A percentile compares a stretch with the other conserved stretches of the same genome.
These are phyloP conservation scores for Pichia terricola DNA, from an alignment of 1,139 yeast species.

Conservation along the genomic window DNA sequence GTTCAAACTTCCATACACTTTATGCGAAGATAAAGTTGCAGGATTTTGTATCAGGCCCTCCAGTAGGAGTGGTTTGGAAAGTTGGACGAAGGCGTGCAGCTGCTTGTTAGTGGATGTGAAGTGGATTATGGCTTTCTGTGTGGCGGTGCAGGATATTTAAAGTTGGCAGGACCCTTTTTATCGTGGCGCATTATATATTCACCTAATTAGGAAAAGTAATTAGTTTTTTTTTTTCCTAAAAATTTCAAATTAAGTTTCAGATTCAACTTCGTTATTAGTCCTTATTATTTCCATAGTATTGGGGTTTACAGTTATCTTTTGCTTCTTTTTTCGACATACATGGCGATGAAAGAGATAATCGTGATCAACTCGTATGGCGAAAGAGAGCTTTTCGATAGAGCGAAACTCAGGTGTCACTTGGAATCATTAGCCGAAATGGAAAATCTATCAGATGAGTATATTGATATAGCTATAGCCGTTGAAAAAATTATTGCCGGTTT, in stretches of 20 bases:
- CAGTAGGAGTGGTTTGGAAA: conserved; percentile 52
- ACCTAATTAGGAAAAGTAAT: no score
- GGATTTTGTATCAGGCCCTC: conserved; percentile 67
- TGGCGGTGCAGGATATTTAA: conserved; percentile 15
- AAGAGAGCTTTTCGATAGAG: conserved; percentile 8
- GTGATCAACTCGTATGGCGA: not conserved
- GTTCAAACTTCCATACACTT: conserved; percentile 65
- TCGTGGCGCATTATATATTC: no score
- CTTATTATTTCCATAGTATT: no score
- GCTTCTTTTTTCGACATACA: no score
- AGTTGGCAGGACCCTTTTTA: no score
- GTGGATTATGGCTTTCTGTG: conserved; percentile 39
- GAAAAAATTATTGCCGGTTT: conserved; percentile 21
- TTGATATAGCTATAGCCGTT: conserved; percentile 15
- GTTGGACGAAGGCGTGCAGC: conserved; percentile 89
- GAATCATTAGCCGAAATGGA: conserved; percentile 4
- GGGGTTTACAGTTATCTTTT: no score
- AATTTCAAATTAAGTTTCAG: no score
- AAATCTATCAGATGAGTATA: conserved; percentile 11
- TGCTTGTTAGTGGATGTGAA: conserved; percentile 34
- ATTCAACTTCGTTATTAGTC: no score
- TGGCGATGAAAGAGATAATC: not conserved
- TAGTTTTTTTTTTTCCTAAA: no score
- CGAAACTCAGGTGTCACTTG: conserved; percentile 10
- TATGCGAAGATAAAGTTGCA: conserved; percentile 60